Base-by-base conservation (phyloP, 2,329 filamentous ascomycete genomes). In the Pestalotiopsis sp. region DNA sequence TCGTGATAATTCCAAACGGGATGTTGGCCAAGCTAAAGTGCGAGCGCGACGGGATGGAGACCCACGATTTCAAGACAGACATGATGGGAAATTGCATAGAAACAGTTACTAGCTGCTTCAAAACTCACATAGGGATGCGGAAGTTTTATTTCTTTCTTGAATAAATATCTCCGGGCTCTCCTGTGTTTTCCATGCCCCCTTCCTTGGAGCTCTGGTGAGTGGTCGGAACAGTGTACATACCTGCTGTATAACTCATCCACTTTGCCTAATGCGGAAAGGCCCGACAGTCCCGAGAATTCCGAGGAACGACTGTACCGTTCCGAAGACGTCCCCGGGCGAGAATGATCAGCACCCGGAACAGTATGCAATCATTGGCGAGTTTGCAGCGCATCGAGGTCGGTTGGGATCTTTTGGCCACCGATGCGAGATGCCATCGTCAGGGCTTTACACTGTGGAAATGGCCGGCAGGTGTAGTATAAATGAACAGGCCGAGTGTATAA, bases 1-100 rank as follows among this genome's bases (percentile, higher is more conserved):
- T 91, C 36, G 90, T 91, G 76, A 96, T 93, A 82, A 96, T 90
- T 75, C 93, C 93, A 75, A 95, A 95, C 1, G 93, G 93, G 66
- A 96, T 91, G 77, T 96, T 96, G 75, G 91, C 88, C 64, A 95
- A 82, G 9, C 92, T 93, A 80, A 95, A 95, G 74, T 36, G 27
- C 27, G 59, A 62, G 14, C 36, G 27, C 11, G 59, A 12, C 23
- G 59, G 59, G n/a, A 62, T 62, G 6, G 27, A 20, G 23, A 62
- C 27, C 59, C 59, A 62, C 23, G 59, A 62, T 23, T 59, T 59
- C 13, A 59, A 23, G 25, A 12, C 23, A 25, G 57, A 25, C 57
- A 59, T 59, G 23, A 20, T 59, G 57, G 20, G 11, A 12, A 59
- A n/a, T 52, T n/a, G 45, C 13, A 52, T n/a, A n/a, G 20, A 23